Base-by-base conservation (phyloP, 2,329 filamentous ascomycete genomes). In the Paecilomyces sp. region DNA sequence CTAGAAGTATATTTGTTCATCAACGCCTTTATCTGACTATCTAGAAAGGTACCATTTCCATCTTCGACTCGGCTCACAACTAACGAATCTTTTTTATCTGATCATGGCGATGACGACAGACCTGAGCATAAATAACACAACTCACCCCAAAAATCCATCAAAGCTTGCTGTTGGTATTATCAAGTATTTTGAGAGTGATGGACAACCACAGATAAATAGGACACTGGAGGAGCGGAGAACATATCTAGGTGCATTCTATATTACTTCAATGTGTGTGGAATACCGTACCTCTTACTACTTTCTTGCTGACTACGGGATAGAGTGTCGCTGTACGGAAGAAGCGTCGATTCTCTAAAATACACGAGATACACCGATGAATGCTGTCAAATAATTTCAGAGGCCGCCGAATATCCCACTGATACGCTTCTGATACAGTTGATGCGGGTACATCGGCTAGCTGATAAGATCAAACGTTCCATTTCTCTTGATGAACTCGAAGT, bases 141-240 rank as follows among this genome's bases (percentile, higher is more conserved):
- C 31, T 8, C 28, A 78, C 53, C 72, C 72, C 6, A 68, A 72
- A 3, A 77, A 6, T 15, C 41, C 41, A 47, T 47, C 80, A 0
- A 74, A 69, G 0, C 57, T 76, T 3, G 6, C 41, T 47, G 7
- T 18, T 1, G 41, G 41, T 22, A 8, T 47, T 47, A 18, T 18
- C 41, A 47, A 47, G 7, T 47, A 47, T 15, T 47, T 47, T 8
- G 72, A 75, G 2, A 80, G 83, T 2, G 70, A 76, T 24, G 77
- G 77, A 0, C 72, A 74, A 15, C 65, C 72, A 31, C 72, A 76
- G 0, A 69, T 65, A 24, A 67, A 69, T 1, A 76, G 81, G 3
- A 81, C 78, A 0, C 77, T 81, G 7, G 83, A 85, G 47, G 83
- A 85, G 61, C 74, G 78, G 9, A 75, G 83, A n/a, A 75, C 78